Percentiles rank a stretch among this genome's conserved stretches.
phyloP scores from a whole-genome alignment of 805 yeast genomes.

The Yamadazyma tumulicola region DNA sequence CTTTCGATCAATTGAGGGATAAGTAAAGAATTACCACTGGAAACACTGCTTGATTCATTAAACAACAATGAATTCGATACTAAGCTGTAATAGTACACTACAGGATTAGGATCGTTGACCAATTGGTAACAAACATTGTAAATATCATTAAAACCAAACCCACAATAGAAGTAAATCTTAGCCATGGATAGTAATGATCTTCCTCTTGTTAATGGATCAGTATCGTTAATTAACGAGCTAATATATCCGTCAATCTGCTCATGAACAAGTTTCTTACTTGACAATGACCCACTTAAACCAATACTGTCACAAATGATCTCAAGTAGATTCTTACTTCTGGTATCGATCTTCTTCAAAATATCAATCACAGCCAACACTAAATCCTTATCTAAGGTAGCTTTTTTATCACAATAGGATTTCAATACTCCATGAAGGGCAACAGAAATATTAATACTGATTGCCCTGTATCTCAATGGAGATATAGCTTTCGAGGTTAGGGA shows the following conservation, averaged over 20 bases:
- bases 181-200: conserved; percentile 26
- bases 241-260: conserved; percentile 35
- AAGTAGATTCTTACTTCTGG: conserved; percentile 38
- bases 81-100: conserved; percentile 72
- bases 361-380: conserved; percentile 48
- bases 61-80: conserved; percentile 55
- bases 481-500: conserved; percentile 35
- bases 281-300: conserved; percentile 39
- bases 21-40: conserved; percentile 34
- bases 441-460: conserved; percentile 58
- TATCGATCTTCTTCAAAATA: conserved; percentile 43
- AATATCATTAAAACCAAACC: conserved; percentile 37
- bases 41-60: conserved; percentile 30
- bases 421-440: conserved; percentile 60
- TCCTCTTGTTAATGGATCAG: conserved; percentile 62
- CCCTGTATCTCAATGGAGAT: conserved; percentile 36
- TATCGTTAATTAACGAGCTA: conserved; percentile 61
- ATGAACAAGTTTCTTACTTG: conserved; percentile 13
- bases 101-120: conserved; percentile 77
- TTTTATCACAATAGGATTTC: conserved; percentile 14
- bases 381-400: conserved; percentile 22
- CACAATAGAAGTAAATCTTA: conserved; percentile 24
- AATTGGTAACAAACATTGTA: conserved; percentile 58
- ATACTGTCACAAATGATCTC: conserved; percentile 52
- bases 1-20: conserved; percentile 38